Evolutionary conservation across 345 rosid genomes (phyloP).

Genomic region (Pugionium cornutum): DNA sequence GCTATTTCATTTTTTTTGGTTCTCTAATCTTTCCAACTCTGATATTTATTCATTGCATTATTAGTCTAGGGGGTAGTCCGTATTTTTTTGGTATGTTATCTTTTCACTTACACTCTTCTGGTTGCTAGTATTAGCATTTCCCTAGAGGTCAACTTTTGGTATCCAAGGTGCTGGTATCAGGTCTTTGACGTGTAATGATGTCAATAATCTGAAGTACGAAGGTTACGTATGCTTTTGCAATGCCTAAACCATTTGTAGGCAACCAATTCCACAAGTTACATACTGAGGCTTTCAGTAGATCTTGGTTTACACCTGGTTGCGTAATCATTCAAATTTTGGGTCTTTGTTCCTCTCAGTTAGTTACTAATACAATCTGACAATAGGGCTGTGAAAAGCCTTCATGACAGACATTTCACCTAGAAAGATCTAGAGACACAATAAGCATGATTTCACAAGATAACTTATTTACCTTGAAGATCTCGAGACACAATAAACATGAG

Average conservation of each 20-base stretch:
- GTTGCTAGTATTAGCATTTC: constrained; percentile 12
- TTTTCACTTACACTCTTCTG: constrained; percentile 7
- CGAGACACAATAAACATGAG: no score
- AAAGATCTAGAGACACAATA: constrained; percentile 10
- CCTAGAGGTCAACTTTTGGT: constrained; percentile 3
- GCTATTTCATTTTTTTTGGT: constrained; percentile 5
- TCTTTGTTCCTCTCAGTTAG: neutral
- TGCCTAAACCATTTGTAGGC: constrained; percentile 13
- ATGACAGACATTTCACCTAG: constrained; percentile 9
- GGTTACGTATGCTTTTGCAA: neutral
- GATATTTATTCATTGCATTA: constrained; percentile 2
- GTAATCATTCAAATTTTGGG: neutral
- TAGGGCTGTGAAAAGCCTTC: constrained; percentile 7
- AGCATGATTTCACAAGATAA: constrained; percentile 27
- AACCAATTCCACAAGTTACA: constrained; percentile 6
- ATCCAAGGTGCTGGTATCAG: constrained; percentile 7
- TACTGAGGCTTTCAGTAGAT: constrained; percentile 13
- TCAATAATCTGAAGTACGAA: constrained; percentile 12
- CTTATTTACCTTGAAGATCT: neutral
- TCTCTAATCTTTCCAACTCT: constrained; percentile 8
- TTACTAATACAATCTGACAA: neutral
- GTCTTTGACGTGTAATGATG: neutral
- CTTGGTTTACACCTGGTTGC: constrained; percentile 4
- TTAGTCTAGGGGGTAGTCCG: constrained; percentile 8
- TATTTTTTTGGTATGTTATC: constrained; percentile 15